Conservation (phyloP, 140 eudicot species). For the Erigeron philadelphicus region DNA sequence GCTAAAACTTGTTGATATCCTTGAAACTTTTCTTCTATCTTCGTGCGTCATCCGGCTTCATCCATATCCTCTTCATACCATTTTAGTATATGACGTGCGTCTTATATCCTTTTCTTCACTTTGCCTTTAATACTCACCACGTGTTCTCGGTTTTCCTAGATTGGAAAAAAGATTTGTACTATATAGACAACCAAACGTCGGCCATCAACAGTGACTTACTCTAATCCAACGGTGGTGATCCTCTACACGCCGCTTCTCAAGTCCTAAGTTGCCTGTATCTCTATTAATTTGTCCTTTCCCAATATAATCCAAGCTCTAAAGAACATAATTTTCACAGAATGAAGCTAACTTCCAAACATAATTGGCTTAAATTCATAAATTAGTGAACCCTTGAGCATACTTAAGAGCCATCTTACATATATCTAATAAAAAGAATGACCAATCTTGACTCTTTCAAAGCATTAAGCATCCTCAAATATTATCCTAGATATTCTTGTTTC, state of each 20-base stretch:
- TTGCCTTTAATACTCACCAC: constrained; percentile 1
- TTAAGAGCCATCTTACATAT: constrained; percentile 24
- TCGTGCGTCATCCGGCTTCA: background rate
- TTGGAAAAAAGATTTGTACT: background rate
- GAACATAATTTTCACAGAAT: constrained; percentile 13
- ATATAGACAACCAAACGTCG: constrained; percentile 3
- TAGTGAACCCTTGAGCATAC: constrained; percentile 26
- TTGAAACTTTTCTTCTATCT: too few species aligned
- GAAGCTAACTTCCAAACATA: constrained; percentile 31
- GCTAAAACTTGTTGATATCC: too few species aligned
- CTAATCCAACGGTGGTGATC: constrained; percentile 9
- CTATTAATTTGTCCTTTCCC: constrained; percentile 7
- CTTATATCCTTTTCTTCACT: background rate
- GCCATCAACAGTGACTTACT: constrained; percentile 18
- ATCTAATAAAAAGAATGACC: background rate
- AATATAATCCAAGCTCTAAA: background rate
- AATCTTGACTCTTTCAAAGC: constrained; percentile 23
- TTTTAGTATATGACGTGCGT: constrained; percentile 4
- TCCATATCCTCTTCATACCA: constrained; percentile 17
- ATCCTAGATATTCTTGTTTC: constrained; percentile 17
- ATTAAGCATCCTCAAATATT: constrained; percentile 23
- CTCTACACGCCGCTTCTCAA: constrained; percentile 1
- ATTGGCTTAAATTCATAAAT: background rate
- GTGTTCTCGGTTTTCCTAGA: background rate
- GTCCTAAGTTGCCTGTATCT: constrained; percentile 18